Base-by-base conservation (phyloP, 2,329 filamentous ascomycete species). In the Volutella citrinella region DNA sequence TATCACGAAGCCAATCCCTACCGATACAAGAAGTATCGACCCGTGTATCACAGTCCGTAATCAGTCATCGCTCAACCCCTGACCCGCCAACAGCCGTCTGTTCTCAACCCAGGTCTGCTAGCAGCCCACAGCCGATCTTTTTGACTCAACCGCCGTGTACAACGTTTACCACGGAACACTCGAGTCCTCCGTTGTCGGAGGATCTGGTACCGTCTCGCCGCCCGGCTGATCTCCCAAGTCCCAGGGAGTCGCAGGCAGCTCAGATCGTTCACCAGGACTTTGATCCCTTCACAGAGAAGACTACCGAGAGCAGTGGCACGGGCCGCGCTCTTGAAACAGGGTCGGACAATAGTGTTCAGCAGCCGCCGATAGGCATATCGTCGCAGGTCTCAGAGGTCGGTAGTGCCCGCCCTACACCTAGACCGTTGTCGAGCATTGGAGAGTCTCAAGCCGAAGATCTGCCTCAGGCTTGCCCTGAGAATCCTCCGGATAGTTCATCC, bases 231-330 rank as follows among this genome's bases (percentile, higher is more conserved):
- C n/a, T n/a, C n/a, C n/a, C n/a, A n/a, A n/a, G n/a, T n/a, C n/a
- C 19, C 13, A 28, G 38, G 20, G 47, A 45, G 27, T 52, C 46
- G 24, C 58, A 55, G 38, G 57, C 51, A 34, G 52, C 56, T 24
- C 59, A 60, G 29, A 27, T 52, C n/a, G 23, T 52, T 12, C 29
- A 27, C 19, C 41, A 17, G 14, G 36, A 30, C 12, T 51, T 50
- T 9, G 35, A 46, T 9, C 34, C 36, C 13, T 42, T 34, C 18
- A 26, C 35, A 6, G 40, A 40, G 19, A 38, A 34, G 12, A 37
- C 47, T 13, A 37, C 26, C 15, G 34, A 40, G 7, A 49, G 43
- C 13, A 37, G 47, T 30, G 21, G 32, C 15, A 35, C 38, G 8
- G 37, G 32, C 12, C 34, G 29, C 5, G 25, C 10, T 24, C 29